These are phyloP conservation scores for Myxozyma udenii DNA, from an alignment of 805 yeast species.

Conservation along the genomic window DNA sequence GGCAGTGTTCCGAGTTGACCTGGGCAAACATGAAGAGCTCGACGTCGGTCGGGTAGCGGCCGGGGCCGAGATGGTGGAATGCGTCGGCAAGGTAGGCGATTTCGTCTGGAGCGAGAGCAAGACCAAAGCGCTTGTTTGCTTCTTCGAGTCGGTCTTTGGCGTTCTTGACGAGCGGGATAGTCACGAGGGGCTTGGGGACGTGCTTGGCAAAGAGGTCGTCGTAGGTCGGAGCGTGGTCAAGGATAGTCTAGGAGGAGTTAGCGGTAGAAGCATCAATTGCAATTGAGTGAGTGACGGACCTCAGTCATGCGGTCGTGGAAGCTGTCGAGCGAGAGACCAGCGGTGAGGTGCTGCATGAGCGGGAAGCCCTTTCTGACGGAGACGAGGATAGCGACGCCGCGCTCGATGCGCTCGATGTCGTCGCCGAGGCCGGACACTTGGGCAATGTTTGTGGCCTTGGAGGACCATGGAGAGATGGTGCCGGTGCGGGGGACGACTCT, in stretches of 20 bases:
- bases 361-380: conserved; percentile 71
- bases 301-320: conserved; percentile 96
- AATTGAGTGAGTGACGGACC: conserved; percentile 44
- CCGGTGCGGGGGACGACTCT: conserved; percentile 89
- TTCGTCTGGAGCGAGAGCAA: conserved; percentile 94
- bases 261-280: not conserved
- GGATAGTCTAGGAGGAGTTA: conserved; percentile 31
- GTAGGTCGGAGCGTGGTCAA: conserved; percentile 59
- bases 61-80: conserved; percentile 57
- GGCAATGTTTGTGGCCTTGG: conserved; percentile 94
- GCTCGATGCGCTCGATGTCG: conserved; percentile 77
- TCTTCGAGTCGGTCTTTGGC: conserved; percentile 57
- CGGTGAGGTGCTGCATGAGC: conserved; percentile 51
- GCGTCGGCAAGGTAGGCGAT: conserved; percentile 82
- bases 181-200: conserved; percentile 75
- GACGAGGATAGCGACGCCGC: conserved; percentile 77
- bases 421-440: conserved; percentile 78
- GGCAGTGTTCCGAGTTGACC: conserved; percentile 98
- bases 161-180: conserved; percentile 59
- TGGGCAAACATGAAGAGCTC: conserved; percentile 99
- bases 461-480: conserved; percentile 98
- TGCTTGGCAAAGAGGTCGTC: conserved; percentile 75
- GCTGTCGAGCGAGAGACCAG: conserved; percentile 60
- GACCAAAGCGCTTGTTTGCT: conserved; percentile 81
- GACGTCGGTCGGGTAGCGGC: conserved; percentile 94